Evolutionary conservation across 495 filamentous ascomycete species (phyloP).

Genomic region (Parathielavia hyrcaniae): DNA sequence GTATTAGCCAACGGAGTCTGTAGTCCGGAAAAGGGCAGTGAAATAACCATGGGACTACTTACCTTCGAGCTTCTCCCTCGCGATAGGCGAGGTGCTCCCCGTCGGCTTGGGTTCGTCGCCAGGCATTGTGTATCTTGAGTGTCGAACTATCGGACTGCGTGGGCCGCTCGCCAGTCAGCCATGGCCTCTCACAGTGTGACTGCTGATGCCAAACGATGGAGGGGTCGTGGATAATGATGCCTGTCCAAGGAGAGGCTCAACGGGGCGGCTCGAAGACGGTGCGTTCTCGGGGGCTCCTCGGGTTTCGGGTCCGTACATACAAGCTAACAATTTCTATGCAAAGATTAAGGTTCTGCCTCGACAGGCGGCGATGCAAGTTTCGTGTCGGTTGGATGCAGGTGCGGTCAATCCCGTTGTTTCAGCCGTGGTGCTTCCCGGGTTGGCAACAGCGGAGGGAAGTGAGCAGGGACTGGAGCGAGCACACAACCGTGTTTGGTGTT

Average conservation of each 20-base stretch:
- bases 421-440: background rate
- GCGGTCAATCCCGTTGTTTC: background rate
- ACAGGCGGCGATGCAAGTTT: conserved; percentile 1
- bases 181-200: background rate
- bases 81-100: conserved; percentile 27
- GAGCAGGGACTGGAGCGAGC: background rate
- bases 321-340: conserved; percentile 15
- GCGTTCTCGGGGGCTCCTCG: background rate
- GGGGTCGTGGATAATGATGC: background rate
- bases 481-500: background rate
- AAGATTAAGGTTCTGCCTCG: background rate
- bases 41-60: conserved; percentile 1
- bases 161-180: conserved; percentile 10
- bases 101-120: conserved; percentile 25
- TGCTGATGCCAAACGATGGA: background rate
- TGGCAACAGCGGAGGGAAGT: background rate
- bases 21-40: background rate
- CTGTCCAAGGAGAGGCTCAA: background rate
- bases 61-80: conserved; percentile 40
- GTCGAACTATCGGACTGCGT: background rate
- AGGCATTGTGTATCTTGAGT: conserved; percentile 20
- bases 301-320: conserved; percentile 16
- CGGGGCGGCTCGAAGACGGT: background rate
- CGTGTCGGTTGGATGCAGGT: conserved; percentile 6
- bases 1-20: conserved; percentile 10